These are phyloP conservation scores for Cyathus striatus DNA, from an alignment of 768 basidiomycete species.

Conservation along the genomic window DNA sequence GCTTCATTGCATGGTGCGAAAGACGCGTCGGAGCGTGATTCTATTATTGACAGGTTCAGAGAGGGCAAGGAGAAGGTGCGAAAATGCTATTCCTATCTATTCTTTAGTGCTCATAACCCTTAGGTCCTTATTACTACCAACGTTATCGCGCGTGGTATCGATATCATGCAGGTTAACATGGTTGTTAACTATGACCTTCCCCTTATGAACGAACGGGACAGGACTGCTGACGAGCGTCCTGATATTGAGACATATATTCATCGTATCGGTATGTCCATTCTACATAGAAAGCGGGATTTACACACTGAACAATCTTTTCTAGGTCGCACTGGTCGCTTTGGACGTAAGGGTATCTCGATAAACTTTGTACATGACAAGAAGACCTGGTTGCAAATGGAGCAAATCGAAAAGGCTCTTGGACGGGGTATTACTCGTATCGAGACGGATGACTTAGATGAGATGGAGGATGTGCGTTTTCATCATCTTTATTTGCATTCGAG, in stretches of 20 bases:
- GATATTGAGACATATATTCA: conserved; percentile 98
- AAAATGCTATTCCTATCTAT: background rate
- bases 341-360: conserved; percentile 93
- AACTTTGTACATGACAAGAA: conserved; percentile 92
- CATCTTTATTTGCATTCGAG: conserved; percentile 2
- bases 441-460: conserved; percentile 86
- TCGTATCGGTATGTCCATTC: conserved; percentile 71
- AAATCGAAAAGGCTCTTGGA: conserved; percentile 76
- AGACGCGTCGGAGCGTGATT: conserved; percentile 83
- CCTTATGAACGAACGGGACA: conserved; percentile 68
- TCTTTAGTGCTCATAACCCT: background rate
- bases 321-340: conserved; percentile 98
- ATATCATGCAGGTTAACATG: conserved; percentile 99
- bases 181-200: conserved; percentile 99
- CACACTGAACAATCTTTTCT: background rate
- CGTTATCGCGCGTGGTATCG: conserved; percentile 97
- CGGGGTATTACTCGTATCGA: conserved; percentile 81
- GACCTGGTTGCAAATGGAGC: conserved; percentile 87
- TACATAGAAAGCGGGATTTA: background rate
- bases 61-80: conserved; percentile 95
- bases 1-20: conserved; percentile 95
- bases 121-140: conserved; percentile 92
- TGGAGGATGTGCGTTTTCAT: conserved; percentile 73
- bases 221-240: conserved; percentile 51
- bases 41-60: conserved; percentile 91